Evolutionary conservation across 176 grass and related monocot species (phyloP).

Genomic region (Dendrocalamus sinicus): DNA sequence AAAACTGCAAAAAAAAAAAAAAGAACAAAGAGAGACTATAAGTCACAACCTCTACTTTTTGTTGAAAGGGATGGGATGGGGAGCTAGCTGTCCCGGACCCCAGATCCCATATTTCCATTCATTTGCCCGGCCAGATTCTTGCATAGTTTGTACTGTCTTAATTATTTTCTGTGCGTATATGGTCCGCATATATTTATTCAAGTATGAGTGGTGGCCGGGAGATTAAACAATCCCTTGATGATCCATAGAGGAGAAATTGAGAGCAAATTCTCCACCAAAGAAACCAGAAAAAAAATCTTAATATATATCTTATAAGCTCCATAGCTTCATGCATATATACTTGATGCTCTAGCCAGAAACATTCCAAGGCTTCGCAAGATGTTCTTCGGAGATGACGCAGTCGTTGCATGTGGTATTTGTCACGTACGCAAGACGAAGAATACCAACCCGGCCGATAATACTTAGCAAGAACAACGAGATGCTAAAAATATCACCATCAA

Average conservation of each 20-base stretch:
- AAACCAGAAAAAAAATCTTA: background rate
- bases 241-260: background rate
- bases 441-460: background rate
- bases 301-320: background rate
- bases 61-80: conserved; percentile 17
- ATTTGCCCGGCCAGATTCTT: background rate
- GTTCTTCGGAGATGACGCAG: background rate
- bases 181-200: background rate
- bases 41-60: conserved; percentile 36
- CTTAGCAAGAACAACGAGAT: background rate
- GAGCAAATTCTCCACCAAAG: background rate
- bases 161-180: background rate
- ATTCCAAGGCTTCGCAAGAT: background rate
- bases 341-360: background rate
- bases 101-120: background rate
- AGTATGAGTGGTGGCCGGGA: background rate
- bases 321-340: background rate
- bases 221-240: background rate
- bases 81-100: background rate
- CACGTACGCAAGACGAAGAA: background rate
- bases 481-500: conserved; percentile 20
- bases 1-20: no score
- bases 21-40: no score
- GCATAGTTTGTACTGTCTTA: background rate
- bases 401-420: background rate